Base-by-base conservation (phyloP, 441 rosid genomes). In the Sinapis alba region DNA sequence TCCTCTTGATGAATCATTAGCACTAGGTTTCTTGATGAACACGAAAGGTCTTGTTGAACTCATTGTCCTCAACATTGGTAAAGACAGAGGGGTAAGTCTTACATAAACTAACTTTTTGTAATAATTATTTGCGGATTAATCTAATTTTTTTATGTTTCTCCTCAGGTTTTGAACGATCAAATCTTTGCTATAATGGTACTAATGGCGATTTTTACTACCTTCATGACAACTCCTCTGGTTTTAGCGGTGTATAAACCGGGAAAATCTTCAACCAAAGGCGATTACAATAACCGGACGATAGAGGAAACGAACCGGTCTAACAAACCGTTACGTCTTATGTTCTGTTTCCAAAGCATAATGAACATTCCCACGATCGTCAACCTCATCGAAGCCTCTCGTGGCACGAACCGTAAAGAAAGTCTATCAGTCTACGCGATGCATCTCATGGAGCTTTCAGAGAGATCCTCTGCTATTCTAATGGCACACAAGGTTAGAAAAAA, bases 361-460 rank as follows among this genome's bases (percentile, higher is more conserved):
- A 84, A 87, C 72, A 70, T 92, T 23, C 91, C 97, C 13, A 76
- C 89, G 0, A 72, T 85, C 65, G 85, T 90, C 38, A 92, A 90
- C 64, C 91, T 92, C 74, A 83, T 90, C 3, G 93, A 92, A 81
- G 91, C 89, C 32, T 92, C 97, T 0, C 94, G 96, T 0, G 96
- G 94, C 28, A 85, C 80, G 0, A 88, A 81, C 62, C 88, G 84
- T 68, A 81, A 79, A 21, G 91, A 86, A 71, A 86, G 76, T 12
- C 80, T 92, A 2, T 81, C 84, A 1, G 91, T 92, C 9, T 92
- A 88, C 19, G 95, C 97, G 1, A 79, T 92, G 86, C 97, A 92
- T 75, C 91, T 92, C 15, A 85, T 88, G 90, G 92, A 89, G 83
- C 88, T 92, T 11, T 84, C 96, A 0, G 91, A 85, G 75, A 81